A percentile compares a stretch with the other conserved stretches of the same genome.
Conservation (phyloP, 352 stramenopile genomes). For the Phytophthora vignae region DNA sequence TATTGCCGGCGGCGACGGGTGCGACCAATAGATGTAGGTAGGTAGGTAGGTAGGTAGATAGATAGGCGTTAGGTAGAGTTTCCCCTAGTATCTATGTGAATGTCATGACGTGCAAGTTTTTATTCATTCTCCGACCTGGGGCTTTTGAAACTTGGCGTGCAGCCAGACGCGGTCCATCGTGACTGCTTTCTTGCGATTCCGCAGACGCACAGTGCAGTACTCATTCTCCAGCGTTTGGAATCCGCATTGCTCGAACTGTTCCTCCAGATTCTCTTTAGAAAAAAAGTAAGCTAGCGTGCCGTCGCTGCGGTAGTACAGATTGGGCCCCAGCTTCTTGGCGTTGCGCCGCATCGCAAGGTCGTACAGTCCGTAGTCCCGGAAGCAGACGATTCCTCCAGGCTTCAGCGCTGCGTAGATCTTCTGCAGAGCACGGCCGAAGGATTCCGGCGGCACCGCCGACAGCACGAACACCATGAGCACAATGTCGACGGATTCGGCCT, state of each 20-base stretch:
- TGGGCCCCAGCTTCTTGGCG: constrained; percentile 62
- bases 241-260: constrained; percentile 54
- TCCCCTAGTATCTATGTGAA: neutral
- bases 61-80: too few relatives aligned
- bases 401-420: constrained; percentile 66
- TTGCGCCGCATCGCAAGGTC: constrained; percentile 89
- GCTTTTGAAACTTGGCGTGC: constrained; percentile 77
- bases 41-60: neutral
- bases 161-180: constrained; percentile 86
- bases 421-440: constrained; percentile 55
- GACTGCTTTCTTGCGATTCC: constrained; percentile 75
- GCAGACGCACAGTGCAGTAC: constrained; percentile 80
- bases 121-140: constrained; percentile 1
- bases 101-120: neutral
- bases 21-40: neutral
- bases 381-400: constrained; percentile 80
- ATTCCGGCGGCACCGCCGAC: constrained; percentile 71
- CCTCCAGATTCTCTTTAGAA: constrained; percentile 59
- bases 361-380: constrained; percentile 90
- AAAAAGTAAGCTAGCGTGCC: constrained; percentile 85
- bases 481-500: constrained; percentile 66
- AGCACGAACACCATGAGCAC: constrained; percentile 89
- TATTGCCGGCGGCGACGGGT: neutral
- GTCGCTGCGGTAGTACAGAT: constrained; percentile 81
- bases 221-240: constrained; percentile 71